Percentiles rank a stretch among this genome's conserved stretches.
These are phyloP conservation scores for Labyrinthula sp. DNA, from an alignment of 352 stramenopile species.

Conservation along the genomic window DNA sequence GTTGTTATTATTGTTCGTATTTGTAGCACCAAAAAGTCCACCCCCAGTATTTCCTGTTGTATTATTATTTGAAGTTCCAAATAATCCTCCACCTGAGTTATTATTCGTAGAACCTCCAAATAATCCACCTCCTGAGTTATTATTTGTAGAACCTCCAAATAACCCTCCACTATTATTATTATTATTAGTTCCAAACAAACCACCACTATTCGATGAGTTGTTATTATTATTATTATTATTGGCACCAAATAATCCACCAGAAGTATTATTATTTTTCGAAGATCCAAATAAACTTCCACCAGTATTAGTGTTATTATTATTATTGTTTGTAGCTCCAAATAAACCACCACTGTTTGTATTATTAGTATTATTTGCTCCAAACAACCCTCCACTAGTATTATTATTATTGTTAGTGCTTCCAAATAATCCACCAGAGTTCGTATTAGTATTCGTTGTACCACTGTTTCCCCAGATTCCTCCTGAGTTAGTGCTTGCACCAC, in stretches of 20 bases:
- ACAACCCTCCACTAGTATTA: too few relatives aligned
- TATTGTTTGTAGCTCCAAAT: conserved; percentile 8
- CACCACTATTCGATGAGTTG: background rate
- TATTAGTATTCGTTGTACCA: too few relatives aligned
- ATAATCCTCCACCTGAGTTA: conserved; percentile 28
- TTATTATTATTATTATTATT: conserved; percentile 7
- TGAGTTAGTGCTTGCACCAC: too few relatives aligned
- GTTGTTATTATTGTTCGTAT: too few relatives aligned
- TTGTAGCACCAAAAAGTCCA: too few relatives aligned
- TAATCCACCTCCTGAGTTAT: conserved; percentile 7
- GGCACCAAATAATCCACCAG: conserved; percentile 2
- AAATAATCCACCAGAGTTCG: too few relatives aligned
- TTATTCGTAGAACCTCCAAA: conserved; percentile 24
- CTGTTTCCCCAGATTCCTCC: too few relatives aligned
- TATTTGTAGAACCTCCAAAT: conserved; percentile 25
- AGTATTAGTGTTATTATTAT: conserved; percentile 5
- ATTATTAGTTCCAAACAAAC: background rate
- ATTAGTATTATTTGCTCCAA: too few relatives aligned
- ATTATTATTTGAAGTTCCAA: conserved; percentile 34
- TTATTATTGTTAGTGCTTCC: too few relatives aligned
- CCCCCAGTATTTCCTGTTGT: conserved; percentile 30
- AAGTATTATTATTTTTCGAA: background rate
- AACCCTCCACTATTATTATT: conserved; percentile 13
- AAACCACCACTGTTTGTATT: too few relatives aligned
- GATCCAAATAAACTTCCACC: conserved; percentile 9